A percentile compares a stretch with the other conserved stretches of the same genome.
Conservation (phyloP, 2,329 filamentous ascomycete species). For the Hymenoscyphus repandus region DNA sequence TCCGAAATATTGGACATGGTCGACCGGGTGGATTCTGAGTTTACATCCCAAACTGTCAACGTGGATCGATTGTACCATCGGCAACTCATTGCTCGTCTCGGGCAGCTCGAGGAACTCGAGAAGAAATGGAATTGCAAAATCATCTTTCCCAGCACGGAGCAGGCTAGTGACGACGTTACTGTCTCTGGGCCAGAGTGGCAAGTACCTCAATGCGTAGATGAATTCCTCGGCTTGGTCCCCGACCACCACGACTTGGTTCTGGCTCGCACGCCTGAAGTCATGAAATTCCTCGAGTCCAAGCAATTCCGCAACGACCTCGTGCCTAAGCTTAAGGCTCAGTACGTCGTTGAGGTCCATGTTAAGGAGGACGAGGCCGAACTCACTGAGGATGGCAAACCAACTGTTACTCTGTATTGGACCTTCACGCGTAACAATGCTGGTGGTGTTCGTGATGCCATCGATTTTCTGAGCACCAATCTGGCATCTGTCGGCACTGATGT, state of each 20-base stretch:
- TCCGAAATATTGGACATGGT: constrained; percentile 99
- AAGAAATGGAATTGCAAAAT: constrained; percentile 99
- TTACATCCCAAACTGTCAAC: constrained; percentile 87
- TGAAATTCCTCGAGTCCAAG: constrained; percentile 74
- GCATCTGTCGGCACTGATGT: constrained; percentile 86
- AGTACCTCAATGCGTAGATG: constrained; percentile 93
- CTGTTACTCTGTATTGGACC: constrained; percentile 63
- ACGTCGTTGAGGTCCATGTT: constrained; percentile 82
- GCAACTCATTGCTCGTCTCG: constrained; percentile 81
- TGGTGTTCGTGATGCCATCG: constrained; percentile 90
- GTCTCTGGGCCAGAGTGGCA: constrained; percentile 98
- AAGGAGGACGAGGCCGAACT: constrained; percentile 57
- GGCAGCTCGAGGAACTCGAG: constrained; percentile 89
- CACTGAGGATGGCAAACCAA: constrained; percentile 52
- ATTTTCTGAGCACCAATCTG: constrained; percentile 82
- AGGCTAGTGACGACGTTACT: constrained; percentile 92
- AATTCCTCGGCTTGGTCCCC: constrained; percentile 95
- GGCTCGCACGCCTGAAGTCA: constrained; percentile 67
- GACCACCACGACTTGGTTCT: constrained; percentile 91
- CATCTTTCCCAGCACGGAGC: constrained; percentile 93
- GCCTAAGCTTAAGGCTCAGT: constrained; percentile 80
- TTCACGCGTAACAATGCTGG: constrained; percentile 98
- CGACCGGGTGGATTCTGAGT: constrained; percentile 80
- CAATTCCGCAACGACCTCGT: constrained; percentile 78
- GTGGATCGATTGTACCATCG: constrained; percentile 95